Percentiles rank a stretch among this genome's conserved stretches.
These are phyloP conservation scores for Pseudotsuga menziesii DNA, from an alignment of 75 land plant genomes.

Conservation along the genomic window DNA sequence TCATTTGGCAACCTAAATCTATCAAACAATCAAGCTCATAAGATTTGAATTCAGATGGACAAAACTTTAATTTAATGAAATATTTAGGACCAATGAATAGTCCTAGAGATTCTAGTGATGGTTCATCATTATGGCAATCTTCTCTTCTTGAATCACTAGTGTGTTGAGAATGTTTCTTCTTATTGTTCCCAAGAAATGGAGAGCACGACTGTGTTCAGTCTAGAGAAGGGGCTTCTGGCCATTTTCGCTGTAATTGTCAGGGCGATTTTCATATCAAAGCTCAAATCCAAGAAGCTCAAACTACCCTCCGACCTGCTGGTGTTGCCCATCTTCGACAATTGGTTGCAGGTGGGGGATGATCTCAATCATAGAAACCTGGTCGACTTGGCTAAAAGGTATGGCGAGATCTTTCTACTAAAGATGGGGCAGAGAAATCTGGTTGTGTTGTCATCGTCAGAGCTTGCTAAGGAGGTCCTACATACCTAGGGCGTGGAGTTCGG, in stretches of 20 bases:
- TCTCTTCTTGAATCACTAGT: too few species aligned
- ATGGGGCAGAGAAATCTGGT: slow-evolving; percentile 70
- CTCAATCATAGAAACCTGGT: slow-evolving; percentile 53
- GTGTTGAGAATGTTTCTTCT: too few species aligned
- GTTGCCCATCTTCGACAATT: slow-evolving; percentile 58
- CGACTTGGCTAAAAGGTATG: slow-evolving; percentile 46
- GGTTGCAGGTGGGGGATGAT: slow-evolving; percentile 47
- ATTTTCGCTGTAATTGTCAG: slow-evolving; percentile 33
- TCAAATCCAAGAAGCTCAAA: slow-evolving; percentile 31
- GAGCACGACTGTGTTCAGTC: too few species aligned
- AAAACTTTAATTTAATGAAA: too few species aligned
- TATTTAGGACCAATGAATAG: too few species aligned
- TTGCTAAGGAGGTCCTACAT: slow-evolving; percentile 70
- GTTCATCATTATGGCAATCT: too few species aligned
- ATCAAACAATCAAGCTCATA: too few species aligned
- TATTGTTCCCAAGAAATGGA: too few species aligned
- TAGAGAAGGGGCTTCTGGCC: slow-evolving; percentile 47
- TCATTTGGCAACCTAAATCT: too few species aligned
- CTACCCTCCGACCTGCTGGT: slow-evolving; percentile 56
- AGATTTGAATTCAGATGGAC: too few species aligned
- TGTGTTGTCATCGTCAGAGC: slow-evolving; percentile 67
- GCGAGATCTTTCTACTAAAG: slow-evolving; percentile 54
- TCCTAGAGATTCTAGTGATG: too few species aligned
- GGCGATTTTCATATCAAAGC: slow-evolving; percentile 43
- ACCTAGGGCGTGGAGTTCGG: slow-evolving; percentile 88